Base-by-base conservation (phyloP, 73 alveolate genomes). In the Halteria grandinella region DNA sequence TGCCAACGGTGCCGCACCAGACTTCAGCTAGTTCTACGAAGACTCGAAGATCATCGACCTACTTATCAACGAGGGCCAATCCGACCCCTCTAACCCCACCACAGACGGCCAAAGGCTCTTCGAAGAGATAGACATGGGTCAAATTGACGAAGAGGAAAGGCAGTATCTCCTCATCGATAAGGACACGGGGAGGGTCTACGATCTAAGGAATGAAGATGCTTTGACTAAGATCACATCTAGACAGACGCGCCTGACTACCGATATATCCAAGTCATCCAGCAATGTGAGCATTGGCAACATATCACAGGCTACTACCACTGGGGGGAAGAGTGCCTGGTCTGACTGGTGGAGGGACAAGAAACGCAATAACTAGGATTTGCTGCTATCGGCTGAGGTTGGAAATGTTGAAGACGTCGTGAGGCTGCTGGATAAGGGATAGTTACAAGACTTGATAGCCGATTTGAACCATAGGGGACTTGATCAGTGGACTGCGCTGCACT, bases 401-500 rank as follows among this genome's bases (percentile, higher is more conserved):
- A 36, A 73, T 39, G 7, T 73, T 20, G 75, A 51, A 20, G 76
- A 37, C 23, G n/a, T 55, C n/a, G 55, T 40, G 33, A 33, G 39
- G 17, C 45, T 80, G 15, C 73, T 80, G 20, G 91, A 80, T 27
- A 70, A 47, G 28, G 62, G 31, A 20, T 58, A 20, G 11, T 41
- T 49, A 0, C 51, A 40, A 20, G 90, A 79, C 24, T 36, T 25
- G 23, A 76, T 52, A 0, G 91, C 91, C 4, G 83, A 88, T 69
- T 40, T 88, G 18, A 59, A 75, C 37, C 63, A 57, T 31, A 83
- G 54, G 53, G 92, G 92, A 6, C 69, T 79, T 1, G 95, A 88
- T 83, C 63, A 85, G 34, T 86, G 93, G 87, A 88, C 97, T 33
- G 94, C 97, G 0, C 86, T 91, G 21, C 97, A 91, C 62, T 69